Conservation (phyloP, 2,329 filamentous ascomycete genomes). For the Huntiella bhutanensis region DNA sequence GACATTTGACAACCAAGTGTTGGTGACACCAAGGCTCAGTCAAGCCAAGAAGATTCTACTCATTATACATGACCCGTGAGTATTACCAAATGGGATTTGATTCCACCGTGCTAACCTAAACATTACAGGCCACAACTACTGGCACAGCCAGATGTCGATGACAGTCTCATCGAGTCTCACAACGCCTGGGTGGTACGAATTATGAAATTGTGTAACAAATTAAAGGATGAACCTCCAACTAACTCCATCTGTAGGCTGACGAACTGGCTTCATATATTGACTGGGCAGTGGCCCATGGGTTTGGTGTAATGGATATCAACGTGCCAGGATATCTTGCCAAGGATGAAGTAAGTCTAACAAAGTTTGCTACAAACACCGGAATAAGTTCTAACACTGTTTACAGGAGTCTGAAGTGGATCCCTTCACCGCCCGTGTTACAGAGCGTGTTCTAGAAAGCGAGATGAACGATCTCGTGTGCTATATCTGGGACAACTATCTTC, state of each 20-base stretch:
- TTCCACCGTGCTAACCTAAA: not conserved
- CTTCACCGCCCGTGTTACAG: constrained; percentile 25
- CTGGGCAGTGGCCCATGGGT: constrained; percentile 60
- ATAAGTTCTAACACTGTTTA: not conserved
- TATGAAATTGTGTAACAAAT: constrained; percentile 12
- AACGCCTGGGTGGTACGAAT: constrained; percentile 68
- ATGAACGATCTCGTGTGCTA: constrained; percentile 63
- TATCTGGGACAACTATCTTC: constrained; percentile 93
- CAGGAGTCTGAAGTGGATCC: constrained; percentile 24
- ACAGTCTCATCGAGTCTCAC: constrained; percentile 58
- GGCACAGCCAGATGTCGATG: constrained; percentile 47
- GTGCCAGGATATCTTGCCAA: constrained; percentile 59
- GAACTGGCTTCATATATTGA: constrained; percentile 61
- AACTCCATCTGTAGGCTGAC: constrained; percentile 44
- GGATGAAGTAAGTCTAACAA: constrained; percentile 24
- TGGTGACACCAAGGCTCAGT: constrained; percentile 57
- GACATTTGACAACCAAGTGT: constrained; percentile 69
- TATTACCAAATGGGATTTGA: constrained; percentile 12
- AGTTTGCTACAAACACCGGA: not conserved
- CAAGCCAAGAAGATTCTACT: constrained; percentile 52
- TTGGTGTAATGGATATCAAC: constrained; percentile 81
- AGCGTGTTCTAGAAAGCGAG: constrained; percentile 33
- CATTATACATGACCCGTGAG: constrained; percentile 79
- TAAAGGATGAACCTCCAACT: not conserved
- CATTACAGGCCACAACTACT: constrained; percentile 46